Evolutionary conservation across 768 basidiomycete genomes (phyloP).

Genomic region (Pholiota microspora): DNA sequence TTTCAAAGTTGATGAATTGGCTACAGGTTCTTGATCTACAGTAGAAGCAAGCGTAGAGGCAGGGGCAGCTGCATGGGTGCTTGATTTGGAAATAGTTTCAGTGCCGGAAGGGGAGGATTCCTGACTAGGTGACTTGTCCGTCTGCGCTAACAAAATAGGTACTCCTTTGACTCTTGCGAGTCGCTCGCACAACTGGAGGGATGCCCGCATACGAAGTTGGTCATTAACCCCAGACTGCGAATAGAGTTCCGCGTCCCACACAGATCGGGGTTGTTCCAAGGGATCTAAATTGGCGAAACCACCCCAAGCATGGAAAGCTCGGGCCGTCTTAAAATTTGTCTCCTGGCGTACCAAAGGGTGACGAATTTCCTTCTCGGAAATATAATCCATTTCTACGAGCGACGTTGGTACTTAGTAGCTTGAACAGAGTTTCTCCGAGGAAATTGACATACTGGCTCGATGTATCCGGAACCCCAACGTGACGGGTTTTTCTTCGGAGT

Average conservation of each 20-base stretch:
- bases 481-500: conserved; percentile 5
- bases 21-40: no score
- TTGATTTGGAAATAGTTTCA: neutral
- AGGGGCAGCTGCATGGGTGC: no score
- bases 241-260: conserved; percentile 25
- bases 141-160: no score
- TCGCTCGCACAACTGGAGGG: conserved; percentile 12
- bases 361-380: neutral
- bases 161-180: no score
- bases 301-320: conserved; percentile 37
- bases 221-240: conserved; percentile 9
- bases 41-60: neutral
- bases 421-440: neutral
- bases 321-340: conserved; percentile 10
- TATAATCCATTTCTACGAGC: conserved; percentile 5
- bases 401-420: neutral
- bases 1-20: no score
- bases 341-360: conserved; percentile 6
- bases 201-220: conserved; percentile 19
- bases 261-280: conserved; percentile 18
- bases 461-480: conserved; percentile 20
- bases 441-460: conserved; percentile 16
- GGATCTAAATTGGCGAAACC: conserved; percentile 32
- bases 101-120: no score
- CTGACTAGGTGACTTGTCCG: no score